phyloP scores from a whole-genome alignment of 2,329 filamentous ascomycete species.

The Arachnomyces sp. region DNA sequence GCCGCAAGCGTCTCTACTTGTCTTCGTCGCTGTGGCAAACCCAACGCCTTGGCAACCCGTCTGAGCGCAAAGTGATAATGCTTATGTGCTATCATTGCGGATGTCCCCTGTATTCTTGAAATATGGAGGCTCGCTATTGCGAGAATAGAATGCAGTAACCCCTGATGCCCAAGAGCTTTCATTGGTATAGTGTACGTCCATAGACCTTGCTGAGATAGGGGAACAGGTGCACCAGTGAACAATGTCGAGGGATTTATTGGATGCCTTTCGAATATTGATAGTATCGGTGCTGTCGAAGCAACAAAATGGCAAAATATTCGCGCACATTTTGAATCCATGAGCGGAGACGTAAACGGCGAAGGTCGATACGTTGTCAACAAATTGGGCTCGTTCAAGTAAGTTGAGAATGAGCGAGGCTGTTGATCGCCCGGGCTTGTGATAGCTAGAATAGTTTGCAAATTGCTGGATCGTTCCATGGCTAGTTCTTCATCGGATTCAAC shows the following conservation, averaged over 20 bases:
- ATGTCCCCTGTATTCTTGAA: slow-evolving; percentile 66
- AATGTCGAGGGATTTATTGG: slow-evolving; percentile 64
- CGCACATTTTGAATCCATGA: slow-evolving; percentile 72
- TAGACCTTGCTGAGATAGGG: slow-evolving; percentile 50
- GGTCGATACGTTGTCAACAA: slow-evolving; percentile 60
- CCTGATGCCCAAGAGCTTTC: slow-evolving; percentile 75
- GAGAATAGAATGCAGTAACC: slow-evolving; percentile 81
- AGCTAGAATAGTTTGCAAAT: slow-evolving; percentile 24
- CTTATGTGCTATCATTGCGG: slow-evolving; percentile 73
- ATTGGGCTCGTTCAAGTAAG: slow-evolving; percentile 41
- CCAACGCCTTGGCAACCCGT: slow-evolving; percentile 67
- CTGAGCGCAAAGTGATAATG: slow-evolving; percentile 86
- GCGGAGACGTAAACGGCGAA: slow-evolving; percentile 58
- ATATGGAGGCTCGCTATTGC: slow-evolving; percentile 83
- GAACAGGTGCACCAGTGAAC: slow-evolving; percentile 54
- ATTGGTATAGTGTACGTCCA: slow-evolving; percentile 76
- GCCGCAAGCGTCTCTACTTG: slow-evolving; percentile 81
- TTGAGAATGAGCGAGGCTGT: slow-evolving; percentile 42
- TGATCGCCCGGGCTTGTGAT: slow-evolving; percentile 40
- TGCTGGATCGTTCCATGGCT: slow-evolving; percentile 18
- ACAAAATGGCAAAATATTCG: slow-evolving; percentile 88
- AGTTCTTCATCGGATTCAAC: slow-evolving; percentile 55
- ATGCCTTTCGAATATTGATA: slow-evolving; percentile 82
- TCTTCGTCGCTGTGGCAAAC: slow-evolving; percentile 59
- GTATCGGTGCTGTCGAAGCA: slow-evolving; percentile 73